phyloP scores from a whole-genome alignment of 2,329 filamentous ascomycete genomes.

The Calonectria pseudoreteaudii region DNA sequence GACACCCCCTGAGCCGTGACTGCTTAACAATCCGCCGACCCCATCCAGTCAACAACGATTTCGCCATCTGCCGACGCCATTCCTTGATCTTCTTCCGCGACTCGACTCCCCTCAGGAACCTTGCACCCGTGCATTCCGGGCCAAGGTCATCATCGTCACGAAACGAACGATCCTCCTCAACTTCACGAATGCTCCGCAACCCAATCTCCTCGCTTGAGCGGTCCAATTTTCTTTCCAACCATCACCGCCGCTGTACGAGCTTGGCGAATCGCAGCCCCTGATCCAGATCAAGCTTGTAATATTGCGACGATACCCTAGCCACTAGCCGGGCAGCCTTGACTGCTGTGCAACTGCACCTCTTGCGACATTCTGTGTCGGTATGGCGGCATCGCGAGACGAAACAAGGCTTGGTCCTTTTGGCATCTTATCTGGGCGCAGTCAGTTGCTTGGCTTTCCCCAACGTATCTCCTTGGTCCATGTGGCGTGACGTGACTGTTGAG shows the following conservation, averaged over 20 bases:
- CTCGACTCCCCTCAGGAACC: constrained; percentile 1
- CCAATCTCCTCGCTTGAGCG: constrained; percentile 1
- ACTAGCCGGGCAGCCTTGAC: constrained; percentile 10
- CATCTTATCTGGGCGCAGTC: constrained; percentile 1
- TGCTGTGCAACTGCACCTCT: constrained; percentile 19
- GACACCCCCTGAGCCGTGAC: constrained; percentile 2
- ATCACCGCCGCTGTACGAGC: not conserved
- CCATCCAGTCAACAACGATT: constrained; percentile 9
- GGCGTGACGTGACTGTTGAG: not conserved
- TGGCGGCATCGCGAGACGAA: constrained; percentile 39
- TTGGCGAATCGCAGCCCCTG: constrained; percentile 14
- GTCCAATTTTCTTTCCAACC: constrained; percentile 14
- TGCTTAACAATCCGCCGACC: constrained; percentile 1
- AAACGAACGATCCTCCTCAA: not conserved
- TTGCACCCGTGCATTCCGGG: constrained; percentile 23
- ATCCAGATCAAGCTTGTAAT: constrained; percentile 2
- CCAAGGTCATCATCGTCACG: not conserved
- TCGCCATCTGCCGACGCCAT: constrained; percentile 23
- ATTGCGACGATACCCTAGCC: constrained; percentile 5
- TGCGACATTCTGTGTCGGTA: constrained; percentile 41
- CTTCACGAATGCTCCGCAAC: constrained; percentile 10
- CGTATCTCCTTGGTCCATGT: not conserved
- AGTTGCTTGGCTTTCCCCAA: not conserved
- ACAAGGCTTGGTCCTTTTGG: constrained; percentile 28
- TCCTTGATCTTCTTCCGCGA: constrained; percentile 16